Conservation (phyloP, 2,329 filamentous ascomycete genomes). For the Leptosphaerulina australis region DNA sequence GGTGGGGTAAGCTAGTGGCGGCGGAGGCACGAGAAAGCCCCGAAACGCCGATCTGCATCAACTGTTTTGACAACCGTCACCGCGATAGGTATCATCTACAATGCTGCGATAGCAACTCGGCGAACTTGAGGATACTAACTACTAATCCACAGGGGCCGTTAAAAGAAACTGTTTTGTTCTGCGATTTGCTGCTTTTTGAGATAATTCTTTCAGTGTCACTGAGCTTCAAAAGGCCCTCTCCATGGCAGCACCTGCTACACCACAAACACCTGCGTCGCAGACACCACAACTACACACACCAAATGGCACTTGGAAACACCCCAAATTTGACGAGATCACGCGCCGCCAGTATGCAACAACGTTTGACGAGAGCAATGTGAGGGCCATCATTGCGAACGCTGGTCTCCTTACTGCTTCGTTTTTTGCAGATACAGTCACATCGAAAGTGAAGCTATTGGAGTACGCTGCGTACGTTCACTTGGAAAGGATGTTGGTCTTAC, state of each 20-base stretch:
- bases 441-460: conserved; percentile 29
- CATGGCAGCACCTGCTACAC: conserved; percentile 30
- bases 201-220: not conserved
- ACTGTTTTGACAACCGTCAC: conserved; percentile 19
- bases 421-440: conserved; percentile 34
- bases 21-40: conserved; percentile 1
- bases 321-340: conserved; percentile 84
- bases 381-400: conserved; percentile 71
- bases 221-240: conserved; percentile 9
- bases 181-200: no score
- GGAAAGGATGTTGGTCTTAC: not conserved
- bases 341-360: conserved; percentile 76
- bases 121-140: not conserved
- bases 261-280: conserved; percentile 33
- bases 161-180: not conserved
- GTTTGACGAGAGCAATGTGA: conserved; percentile 79
- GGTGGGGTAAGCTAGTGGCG: not conserved
- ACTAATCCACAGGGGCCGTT: conserved; percentile 9
- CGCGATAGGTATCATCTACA: conserved; percentile 3
- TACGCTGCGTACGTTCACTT: conserved; percentile 30
- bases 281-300: conserved; percentile 42
- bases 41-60: conserved; percentile 5
- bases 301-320: conserved; percentile 87
- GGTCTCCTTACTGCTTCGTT: conserved; percentile 60
- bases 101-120: not conserved